phyloP scores from a whole-genome alignment of 1,284 basidiomycete species.

The Butyriboletus pseudospeciosus region DNA sequence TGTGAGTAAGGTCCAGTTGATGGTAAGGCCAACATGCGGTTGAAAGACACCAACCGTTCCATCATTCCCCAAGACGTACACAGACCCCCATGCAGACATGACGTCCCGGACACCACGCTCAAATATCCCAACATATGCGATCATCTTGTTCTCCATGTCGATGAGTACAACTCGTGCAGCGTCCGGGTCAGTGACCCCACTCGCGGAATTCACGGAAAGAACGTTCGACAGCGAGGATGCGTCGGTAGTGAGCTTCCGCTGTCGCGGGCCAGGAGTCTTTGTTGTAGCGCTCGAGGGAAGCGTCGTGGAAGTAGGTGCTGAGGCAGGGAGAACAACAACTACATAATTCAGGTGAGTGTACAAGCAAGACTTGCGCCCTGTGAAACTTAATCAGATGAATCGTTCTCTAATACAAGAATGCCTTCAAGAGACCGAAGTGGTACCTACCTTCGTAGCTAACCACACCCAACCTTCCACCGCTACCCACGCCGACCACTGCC shows the following conservation, averaged over 20 bases:
- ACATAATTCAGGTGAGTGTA: constrained; percentile 77
- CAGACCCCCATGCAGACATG: constrained; percentile 72
- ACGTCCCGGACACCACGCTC: constrained; percentile 76
- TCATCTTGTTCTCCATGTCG: constrained; percentile 89
- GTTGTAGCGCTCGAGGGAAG: constrained; percentile 59
- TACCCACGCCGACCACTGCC: constrained; percentile 84
- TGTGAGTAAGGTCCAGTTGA: not conserved
- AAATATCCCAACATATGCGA: constrained; percentile 79
- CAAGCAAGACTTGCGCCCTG: constrained; percentile 67
- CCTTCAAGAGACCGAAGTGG: not conserved
- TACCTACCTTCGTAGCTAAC: constrained; percentile 83
- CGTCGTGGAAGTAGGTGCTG: not conserved
- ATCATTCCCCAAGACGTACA: constrained; percentile 74
- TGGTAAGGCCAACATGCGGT: not conserved
- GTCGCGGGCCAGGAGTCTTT: constrained; percentile 12
- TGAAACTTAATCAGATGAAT: not conserved
- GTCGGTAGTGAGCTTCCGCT: constrained; percentile 21
- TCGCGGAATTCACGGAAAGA: constrained; percentile 63
- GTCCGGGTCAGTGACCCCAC: constrained; percentile 48
- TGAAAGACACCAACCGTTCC: constrained; percentile 52
- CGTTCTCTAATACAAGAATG: not conserved
- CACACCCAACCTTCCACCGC: constrained; percentile 80
- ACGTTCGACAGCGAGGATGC: constrained; percentile 53
- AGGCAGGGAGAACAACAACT: constrained; percentile 75
- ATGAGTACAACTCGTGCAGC: constrained; percentile 87